Base-by-base conservation (phyloP, 345 rosid genomes). In the Melastoma malabathricum region DNA sequence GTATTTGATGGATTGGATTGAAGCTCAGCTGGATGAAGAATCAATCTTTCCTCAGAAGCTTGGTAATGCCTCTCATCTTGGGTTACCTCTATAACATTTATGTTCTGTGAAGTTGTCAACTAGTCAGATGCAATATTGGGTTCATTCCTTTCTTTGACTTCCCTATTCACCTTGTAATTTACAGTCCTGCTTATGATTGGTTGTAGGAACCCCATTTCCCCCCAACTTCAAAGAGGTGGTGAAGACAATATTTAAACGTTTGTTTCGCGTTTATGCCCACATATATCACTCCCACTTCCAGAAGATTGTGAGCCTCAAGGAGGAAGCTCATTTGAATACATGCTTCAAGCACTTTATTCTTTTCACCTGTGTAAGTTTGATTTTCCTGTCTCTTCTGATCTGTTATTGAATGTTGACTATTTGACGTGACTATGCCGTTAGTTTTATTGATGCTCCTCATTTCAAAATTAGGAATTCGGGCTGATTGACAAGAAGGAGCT, bases 1-100 rank as follows among this genome's bases (percentile, higher is more conserved):
- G 57, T 92, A 84, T 74, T 73, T 92, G 18, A 92, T 92, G 98
- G 98, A 92, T 64, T 90, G 98, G 98, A 87, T 92, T 27, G 98
- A 92, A 72, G 50, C 72, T 17, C 98, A 92, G 68, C 97, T 92
- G 61, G 98, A 92, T 61, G 98, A 92, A 22, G 97, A 92, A 63
- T 77, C 97, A 57, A 65, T 92, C 49, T 92, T 92, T 66, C 98
- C 98, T 64, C 98, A 92, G 72, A 92, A 70, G 72, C 95, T 92
- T 27, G 98, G 98, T 92, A 82, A 72, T 41, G 43, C 58, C 48
- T 58, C 22, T 51, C n/a, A 41, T 62, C 31, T 50, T 6, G 51
- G 31, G 14, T 23, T 51, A 46, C 46, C 46, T 23, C n/a, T 22
- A 15, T 62, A 14, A 16, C 43, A 17, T 18, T 20, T 27, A 22